Conservation (phyloP, 306 rosid genomes). For the Quercus aquifolioides region DNA sequence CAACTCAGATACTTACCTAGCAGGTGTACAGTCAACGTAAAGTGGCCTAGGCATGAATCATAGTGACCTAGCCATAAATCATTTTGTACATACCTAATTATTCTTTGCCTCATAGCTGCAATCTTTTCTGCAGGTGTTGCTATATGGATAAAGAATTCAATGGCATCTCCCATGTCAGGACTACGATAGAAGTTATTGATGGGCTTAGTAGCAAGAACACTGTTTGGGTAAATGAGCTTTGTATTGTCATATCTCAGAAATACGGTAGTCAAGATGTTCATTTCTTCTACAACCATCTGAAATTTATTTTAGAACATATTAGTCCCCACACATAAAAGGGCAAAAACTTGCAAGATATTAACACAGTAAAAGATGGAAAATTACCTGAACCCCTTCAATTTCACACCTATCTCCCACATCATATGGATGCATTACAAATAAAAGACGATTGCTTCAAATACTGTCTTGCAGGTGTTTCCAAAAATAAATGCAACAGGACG, state of each 20-base stretch:
- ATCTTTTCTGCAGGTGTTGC: slow-evolving; percentile 73
- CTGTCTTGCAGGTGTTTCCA: slow-evolving; percentile 90
- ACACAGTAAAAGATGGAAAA: neutral
- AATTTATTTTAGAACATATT: slow-evolving; percentile 15
- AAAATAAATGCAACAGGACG: slow-evolving; percentile 82
- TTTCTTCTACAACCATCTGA: slow-evolving; percentile 98
- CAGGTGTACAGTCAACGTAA: no score
- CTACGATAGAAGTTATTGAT: slow-evolving; percentile 82
- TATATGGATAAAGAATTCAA: slow-evolving; percentile 68
- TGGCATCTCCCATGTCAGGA: slow-evolving; percentile 81
- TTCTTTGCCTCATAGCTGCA: slow-evolving; percentile 55
- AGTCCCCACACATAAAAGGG: neutral
- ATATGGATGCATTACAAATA: slow-evolving; percentile 89
- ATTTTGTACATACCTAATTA: slow-evolving; percentile 42
- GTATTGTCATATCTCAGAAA: slow-evolving; percentile 71
- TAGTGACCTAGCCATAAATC: neutral
- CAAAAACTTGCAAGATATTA: neutral
- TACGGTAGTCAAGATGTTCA: slow-evolving; percentile 93
- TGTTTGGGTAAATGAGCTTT: slow-evolving; percentile 62
- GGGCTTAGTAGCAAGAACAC: slow-evolving; percentile 63
- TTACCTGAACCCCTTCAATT: slow-evolving; percentile 76
- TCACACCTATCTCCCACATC: slow-evolving; percentile 98
- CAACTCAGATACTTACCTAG: neutral
- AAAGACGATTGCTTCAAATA: slow-evolving; percentile 82
- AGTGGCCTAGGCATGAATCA: neutral